phyloP scores from a whole-genome alignment of 805 yeast species.

The Candida golubevii region DNA sequence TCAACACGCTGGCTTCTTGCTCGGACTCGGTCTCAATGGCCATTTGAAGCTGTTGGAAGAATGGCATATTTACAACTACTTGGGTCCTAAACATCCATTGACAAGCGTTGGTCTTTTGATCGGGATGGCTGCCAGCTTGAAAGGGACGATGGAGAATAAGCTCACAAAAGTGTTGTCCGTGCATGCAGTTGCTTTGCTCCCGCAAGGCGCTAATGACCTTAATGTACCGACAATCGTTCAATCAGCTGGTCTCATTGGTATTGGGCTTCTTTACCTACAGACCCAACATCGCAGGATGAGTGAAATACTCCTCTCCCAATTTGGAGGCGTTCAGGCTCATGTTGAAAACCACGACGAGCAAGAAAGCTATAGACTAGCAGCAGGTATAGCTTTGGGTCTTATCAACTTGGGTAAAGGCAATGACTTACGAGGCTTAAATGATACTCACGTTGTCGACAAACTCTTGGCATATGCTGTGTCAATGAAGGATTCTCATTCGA shows the following conservation, averaged over 20 bases:
- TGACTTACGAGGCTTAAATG: conserved; percentile 53
- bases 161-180: conserved; percentile 88
- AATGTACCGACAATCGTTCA: conserved; percentile 82
- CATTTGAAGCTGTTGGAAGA: conserved; percentile 80
- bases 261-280: conserved; percentile 77
- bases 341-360: conserved; percentile 56
- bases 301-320: conserved; percentile 68
- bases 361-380: conserved; percentile 82
- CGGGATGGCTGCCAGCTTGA: conserved; percentile 89
- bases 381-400: conserved; percentile 84
- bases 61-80: conserved; percentile 92
- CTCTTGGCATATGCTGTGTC: conserved; percentile 55
- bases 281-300: conserved; percentile 85
- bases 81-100: conserved; percentile 81
- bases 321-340: conserved; percentile 49
- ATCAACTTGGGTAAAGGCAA: conserved; percentile 77
- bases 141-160: conserved; percentile 79
- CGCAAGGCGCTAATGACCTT: conserved; percentile 85
- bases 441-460: conserved; percentile 58
- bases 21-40: conserved; percentile 90
- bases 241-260: conserved; percentile 86
- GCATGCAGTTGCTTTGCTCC: conserved; percentile 87
- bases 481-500: conserved; percentile 59
- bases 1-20: conserved; percentile 91
- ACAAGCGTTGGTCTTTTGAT: conserved; percentile 83